These are phyloP conservation scores for Russula sp. DNA, from an alignment of 768 basidiomycete genomes.

Conservation along the genomic window DNA sequence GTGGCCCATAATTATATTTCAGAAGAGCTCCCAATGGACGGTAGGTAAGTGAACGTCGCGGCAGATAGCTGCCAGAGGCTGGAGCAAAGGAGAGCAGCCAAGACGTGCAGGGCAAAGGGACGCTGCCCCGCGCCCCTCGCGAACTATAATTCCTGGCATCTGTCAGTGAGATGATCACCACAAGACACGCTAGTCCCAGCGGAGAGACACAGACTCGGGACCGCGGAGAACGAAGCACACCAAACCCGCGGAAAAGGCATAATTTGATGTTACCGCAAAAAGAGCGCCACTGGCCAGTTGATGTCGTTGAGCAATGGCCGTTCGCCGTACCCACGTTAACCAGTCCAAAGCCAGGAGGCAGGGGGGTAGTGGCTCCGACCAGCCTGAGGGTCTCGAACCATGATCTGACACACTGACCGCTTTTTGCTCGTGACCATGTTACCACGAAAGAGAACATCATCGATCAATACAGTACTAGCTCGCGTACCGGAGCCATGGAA, in stretches of 20 bases:
- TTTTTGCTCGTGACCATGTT: no score
- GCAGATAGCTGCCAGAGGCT: background rate
- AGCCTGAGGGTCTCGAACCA: no score
- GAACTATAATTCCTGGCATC: background rate
- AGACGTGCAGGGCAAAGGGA: background rate
- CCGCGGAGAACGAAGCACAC: background rate
- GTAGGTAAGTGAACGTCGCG: background rate
- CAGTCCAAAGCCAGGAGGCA: no score
- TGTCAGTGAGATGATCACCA: background rate
- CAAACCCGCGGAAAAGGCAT: background rate
- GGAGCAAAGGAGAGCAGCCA: background rate
- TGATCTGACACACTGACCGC: no score
- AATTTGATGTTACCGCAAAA: no score
- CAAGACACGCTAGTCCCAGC: background rate
- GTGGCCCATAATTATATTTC: background rate
- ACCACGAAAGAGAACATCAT: no score
- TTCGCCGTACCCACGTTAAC: no score
- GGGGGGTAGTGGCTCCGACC: no score
- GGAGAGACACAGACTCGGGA: background rate
- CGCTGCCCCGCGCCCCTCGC: background rate
- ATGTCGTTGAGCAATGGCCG: no score
- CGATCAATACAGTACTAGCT: no score
- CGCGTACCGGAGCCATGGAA: no score
- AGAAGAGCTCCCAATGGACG: background rate
- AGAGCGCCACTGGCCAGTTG: no score